Conservation (phyloP, 345 rosid species). For the Aethionema arabicum region DNA sequence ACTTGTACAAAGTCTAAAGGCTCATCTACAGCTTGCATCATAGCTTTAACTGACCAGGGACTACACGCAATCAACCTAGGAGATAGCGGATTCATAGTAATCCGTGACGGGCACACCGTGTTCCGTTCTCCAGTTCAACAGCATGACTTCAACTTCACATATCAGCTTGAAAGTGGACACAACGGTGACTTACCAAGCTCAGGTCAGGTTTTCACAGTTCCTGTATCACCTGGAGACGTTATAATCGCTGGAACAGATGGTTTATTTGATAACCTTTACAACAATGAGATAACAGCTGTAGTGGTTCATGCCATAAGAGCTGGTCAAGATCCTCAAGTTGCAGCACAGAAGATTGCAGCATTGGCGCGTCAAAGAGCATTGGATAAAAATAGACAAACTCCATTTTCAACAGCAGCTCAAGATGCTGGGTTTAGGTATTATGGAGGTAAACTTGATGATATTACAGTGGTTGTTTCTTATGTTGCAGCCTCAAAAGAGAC, state of each 20-base stretch:
- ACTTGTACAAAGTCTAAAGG: slow-evolving; percentile 85
- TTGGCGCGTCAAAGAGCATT: slow-evolving; percentile 95
- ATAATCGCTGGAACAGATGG: slow-evolving; percentile 95
- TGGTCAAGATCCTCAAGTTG: slow-evolving; percentile 79
- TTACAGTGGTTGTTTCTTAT: slow-evolving; percentile 94
- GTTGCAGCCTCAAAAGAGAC: slow-evolving; percentile 50
- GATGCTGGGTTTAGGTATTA: slow-evolving; percentile 97
- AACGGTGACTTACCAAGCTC: slow-evolving; percentile 93
- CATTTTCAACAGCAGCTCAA: slow-evolving; percentile 97
- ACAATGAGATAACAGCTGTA: slow-evolving; percentile 92
- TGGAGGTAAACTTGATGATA: slow-evolving; percentile 99
- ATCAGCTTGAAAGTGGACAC: slow-evolving; percentile 84
- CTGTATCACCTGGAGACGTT: slow-evolving; percentile 93
- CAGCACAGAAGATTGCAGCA: slow-evolving; percentile 98
- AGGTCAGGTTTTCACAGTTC: slow-evolving; percentile 82
- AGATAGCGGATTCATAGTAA: slow-evolving; percentile 97
- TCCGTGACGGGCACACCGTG: slow-evolving; percentile 87
- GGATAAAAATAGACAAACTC: slow-evolving; percentile 89
- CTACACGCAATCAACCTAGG: slow-evolving; percentile 79
- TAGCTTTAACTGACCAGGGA: slow-evolving; percentile 87
- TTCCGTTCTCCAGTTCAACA: slow-evolving; percentile 96
- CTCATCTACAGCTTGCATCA: slow-evolving; percentile 94
- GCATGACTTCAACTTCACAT: slow-evolving; percentile 93
- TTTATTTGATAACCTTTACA: slow-evolving; percentile 88
- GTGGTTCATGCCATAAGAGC: slow-evolving; percentile 96